These are phyloP conservation scores for Lichtheimia corymbifera DNA, from an alignment of 371 early-diverging fungal species.

Conservation along the genomic window DNA sequence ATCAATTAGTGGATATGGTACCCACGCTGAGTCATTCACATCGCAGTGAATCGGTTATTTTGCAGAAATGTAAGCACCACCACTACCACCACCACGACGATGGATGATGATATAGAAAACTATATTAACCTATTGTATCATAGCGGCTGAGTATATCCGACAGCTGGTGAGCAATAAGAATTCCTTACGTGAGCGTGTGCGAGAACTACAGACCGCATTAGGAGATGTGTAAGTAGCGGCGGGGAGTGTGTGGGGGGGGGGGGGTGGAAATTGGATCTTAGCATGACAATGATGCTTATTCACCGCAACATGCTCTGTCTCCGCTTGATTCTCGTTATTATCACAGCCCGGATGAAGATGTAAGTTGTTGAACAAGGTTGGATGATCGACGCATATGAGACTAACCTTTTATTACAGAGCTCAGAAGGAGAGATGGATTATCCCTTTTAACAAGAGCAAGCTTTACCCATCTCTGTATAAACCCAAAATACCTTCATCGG, in stretches of 20 bases:
- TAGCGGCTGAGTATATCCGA: slow-evolving; percentile 30
- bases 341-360: slow-evolving; percentile 27
- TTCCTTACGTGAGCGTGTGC: slow-evolving; percentile 23
- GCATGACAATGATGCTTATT: too few species aligned
- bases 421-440: slow-evolving; percentile 36
- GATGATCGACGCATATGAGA: neutral
- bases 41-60: slow-evolving; percentile 51
- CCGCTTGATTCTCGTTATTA: neutral
- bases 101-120: neutral
- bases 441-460: slow-evolving; percentile 14
- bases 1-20: slow-evolving; percentile 71
- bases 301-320: neutral
- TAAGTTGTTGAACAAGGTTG: slow-evolving; percentile 8
- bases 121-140: neutral
- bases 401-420: slow-evolving; percentile 11
- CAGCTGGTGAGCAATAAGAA: slow-evolving; percentile 27
- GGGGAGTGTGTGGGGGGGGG: neutral
- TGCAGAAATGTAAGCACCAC: slow-evolving; percentile 43
- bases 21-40: slow-evolving; percentile 62
- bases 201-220: slow-evolving; percentile 20
- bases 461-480: too few species aligned
- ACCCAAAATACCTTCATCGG: too few species aligned
- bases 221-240: slow-evolving; percentile 26
- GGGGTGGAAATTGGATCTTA: neutral
- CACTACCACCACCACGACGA: too few species aligned